Base-by-base conservation (phyloP, 1,139 yeast species). In the Arxiozyma telluris region DNA sequence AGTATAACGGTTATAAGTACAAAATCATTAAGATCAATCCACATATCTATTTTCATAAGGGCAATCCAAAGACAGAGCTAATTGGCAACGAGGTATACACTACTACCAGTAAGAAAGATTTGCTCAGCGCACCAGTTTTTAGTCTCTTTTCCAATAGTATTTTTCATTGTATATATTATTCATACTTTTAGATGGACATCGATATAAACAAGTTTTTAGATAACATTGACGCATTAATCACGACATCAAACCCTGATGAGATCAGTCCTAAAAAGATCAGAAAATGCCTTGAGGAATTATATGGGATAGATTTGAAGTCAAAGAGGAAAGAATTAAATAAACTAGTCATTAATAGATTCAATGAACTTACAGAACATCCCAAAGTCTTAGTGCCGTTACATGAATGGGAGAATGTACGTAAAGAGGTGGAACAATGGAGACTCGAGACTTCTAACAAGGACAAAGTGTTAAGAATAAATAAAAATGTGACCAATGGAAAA, bases 211-310 rank as follows among this genome's bases (percentile, higher is more conserved):
- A 73, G 57, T 84, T 80, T 61, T 72, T 77, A 42, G 86, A 90
- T 3, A 83, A 86, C 58, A 83, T 87, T 50, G 93, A 87, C 64
- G 90, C 94, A 1, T 84, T 87, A 21, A 71, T 87, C 43, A 74
- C 83, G 56, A 91, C 82, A n/a, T 82, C 93, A 1, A 84, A 87
- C 61, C 75, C 86, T 44, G 85, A 84, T 58, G 76, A 80, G 59
- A 81, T 87, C 22, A 82, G 91, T 1, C 90, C 87, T 15, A 86
- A 85, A 65, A 78, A 80, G 64, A 81, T 87, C 45, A 74, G 95
- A 57, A 75, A 77, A 58, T 91, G 91, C 0, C 66, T 87, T 30
- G 89, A 83, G 64, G 87, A 81, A 58, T 72, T 87, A 42, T 84
- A 83, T 63, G 79, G 78, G 3, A 73, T 78, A 1, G 82, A 84